phyloP scores from a whole-genome alignment of 805 yeast species.

The Ogataea pini region DNA sequence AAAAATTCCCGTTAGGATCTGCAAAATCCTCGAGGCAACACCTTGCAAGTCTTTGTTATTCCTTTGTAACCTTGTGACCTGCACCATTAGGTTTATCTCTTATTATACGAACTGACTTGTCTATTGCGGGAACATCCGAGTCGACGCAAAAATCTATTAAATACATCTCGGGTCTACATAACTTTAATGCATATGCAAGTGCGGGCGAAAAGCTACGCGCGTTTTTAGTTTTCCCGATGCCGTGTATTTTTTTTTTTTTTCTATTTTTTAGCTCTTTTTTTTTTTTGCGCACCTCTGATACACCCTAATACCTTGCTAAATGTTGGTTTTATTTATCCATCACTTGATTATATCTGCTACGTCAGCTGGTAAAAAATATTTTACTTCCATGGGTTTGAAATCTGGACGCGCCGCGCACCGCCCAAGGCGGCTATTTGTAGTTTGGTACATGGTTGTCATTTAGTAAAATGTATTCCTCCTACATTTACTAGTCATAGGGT shows the following conservation, averaged over 20 bases:
- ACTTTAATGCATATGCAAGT: neutral
- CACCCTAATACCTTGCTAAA: neutral
- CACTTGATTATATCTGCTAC: constrained; percentile 1
- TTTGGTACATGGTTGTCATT: no score
- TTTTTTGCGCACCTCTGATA: neutral
- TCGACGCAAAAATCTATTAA: neutral
- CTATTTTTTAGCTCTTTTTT: neutral
- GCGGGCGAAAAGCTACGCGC: neutral
- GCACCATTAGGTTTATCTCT: neutral
- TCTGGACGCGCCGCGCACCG: constrained; percentile 6
- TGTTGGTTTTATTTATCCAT: constrained; percentile 1
- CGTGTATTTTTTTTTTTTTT: neutral
- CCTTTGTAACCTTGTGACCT: neutral
- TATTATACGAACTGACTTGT: neutral
- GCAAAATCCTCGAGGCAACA: neutral
- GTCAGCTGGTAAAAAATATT: constrained; percentile 6
- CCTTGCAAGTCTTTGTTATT: neutral
- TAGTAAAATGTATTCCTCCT: no score
- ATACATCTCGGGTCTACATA: neutral
- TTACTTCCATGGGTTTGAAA: neutral
- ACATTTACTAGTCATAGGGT: no score
- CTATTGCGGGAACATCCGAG: constrained; percentile 1
- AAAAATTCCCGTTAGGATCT: no score
- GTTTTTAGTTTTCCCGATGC: neutral
- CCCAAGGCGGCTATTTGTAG: neutral